Evolutionary conservation across 768 basidiomycete species (phyloP).

Genomic region (Suillus paluster): DNA sequence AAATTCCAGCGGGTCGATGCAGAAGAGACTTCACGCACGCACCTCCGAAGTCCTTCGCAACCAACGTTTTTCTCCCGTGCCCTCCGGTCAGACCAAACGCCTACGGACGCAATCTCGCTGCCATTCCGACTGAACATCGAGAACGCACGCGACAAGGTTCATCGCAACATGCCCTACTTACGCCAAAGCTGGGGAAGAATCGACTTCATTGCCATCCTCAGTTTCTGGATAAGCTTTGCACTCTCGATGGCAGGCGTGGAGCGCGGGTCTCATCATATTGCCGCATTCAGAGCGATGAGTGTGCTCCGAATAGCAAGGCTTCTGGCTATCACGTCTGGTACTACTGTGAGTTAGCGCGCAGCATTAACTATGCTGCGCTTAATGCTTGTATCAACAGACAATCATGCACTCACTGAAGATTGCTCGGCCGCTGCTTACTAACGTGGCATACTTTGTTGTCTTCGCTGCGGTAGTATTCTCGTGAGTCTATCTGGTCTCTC

Average conservation of each 20-base stretch:
- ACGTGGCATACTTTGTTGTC: slow-evolving; percentile 88
- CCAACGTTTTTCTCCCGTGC: slow-evolving; percentile 56
- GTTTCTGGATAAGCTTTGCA: slow-evolving; percentile 85
- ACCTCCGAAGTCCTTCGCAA: slow-evolving; percentile 48
- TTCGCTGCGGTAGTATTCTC: slow-evolving; percentile 91
- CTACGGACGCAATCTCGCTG: slow-evolving; percentile 52
- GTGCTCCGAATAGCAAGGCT: slow-evolving; percentile 83
- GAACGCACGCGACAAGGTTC: slow-evolving; percentile 57
- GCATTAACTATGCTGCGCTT: neutral
- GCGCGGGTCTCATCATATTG: slow-evolving; percentile 71
- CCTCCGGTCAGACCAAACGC: slow-evolving; percentile 44
- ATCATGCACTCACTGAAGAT: slow-evolving; percentile 93
- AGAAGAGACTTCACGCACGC: slow-evolving; percentile 29
- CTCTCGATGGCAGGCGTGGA: slow-evolving; percentile 75
- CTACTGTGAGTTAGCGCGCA: slow-evolving; percentile 61
- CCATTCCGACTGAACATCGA: slow-evolving; percentile 68
- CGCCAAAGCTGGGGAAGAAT: slow-evolving; percentile 93
- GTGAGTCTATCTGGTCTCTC: slow-evolving; percentile 43
- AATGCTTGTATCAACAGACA: slow-evolving; percentile 46
- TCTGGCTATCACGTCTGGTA: slow-evolving; percentile 88
- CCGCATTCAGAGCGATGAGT: slow-evolving; percentile 86
- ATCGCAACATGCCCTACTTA: slow-evolving; percentile 80
- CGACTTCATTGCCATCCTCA: slow-evolving; percentile 82
- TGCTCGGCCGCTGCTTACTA: slow-evolving; percentile 86
- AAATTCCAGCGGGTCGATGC: neutral